These are phyloP conservation scores for Cladosporium sphaerospermum DNA, from an alignment of 2,329 filamentous ascomycete species.

Conservation along the genomic window DNA sequence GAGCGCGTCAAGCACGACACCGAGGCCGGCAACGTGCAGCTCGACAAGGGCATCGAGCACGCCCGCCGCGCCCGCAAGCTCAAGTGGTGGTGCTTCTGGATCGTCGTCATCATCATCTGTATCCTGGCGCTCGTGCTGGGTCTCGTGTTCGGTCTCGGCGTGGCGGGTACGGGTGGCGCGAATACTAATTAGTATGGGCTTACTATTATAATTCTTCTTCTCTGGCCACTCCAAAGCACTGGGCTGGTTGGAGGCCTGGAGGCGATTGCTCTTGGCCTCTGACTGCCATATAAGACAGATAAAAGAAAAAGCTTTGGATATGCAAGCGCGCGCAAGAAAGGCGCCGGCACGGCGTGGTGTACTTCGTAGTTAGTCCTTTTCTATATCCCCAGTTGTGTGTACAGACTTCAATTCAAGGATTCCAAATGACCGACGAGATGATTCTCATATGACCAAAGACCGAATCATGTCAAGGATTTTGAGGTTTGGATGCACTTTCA, in stretches of 20 bases:
- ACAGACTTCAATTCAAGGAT: background rate
- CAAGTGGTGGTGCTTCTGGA: conserved; percentile 73
- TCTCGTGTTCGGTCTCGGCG: conserved; percentile 40
- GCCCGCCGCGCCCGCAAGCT: conserved; percentile 64
- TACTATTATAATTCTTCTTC: background rate
- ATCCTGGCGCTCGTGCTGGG: conserved; percentile 47
- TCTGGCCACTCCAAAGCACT: background rate
- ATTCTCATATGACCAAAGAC: too few species aligned
- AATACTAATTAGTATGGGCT: background rate
- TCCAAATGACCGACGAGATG: too few species aligned
- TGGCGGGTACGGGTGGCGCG: conserved; percentile 2
- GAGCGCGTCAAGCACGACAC: conserved; percentile 60
- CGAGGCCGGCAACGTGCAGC: conserved; percentile 62
- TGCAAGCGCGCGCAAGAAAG: background rate
- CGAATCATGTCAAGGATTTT: too few species aligned
- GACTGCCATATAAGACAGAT: too few species aligned
- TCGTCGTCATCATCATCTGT: conserved; percentile 44
- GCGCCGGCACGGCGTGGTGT: background rate
- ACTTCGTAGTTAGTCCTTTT: background rate
- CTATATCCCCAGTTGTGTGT: background rate
- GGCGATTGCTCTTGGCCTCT: too few species aligned
- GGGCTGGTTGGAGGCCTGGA: background rate
- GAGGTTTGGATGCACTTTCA: too few species aligned
- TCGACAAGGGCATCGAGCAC: conserved; percentile 60
- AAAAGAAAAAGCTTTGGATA: background rate